Conservation (phyloP, 305 asterid species). For the Fraxinus sp. region DNA sequence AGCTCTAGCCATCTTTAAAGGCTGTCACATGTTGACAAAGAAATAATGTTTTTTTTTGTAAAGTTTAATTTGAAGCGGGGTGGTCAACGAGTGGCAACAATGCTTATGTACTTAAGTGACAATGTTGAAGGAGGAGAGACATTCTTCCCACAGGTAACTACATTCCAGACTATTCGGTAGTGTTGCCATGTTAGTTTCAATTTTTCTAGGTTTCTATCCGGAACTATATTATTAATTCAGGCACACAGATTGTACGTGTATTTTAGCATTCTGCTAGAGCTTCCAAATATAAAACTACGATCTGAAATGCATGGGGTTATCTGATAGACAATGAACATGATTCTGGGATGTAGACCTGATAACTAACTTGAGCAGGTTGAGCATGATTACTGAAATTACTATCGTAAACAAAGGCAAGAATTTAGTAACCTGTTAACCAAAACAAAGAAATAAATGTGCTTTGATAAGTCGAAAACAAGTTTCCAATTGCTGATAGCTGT, state of each 20-base stretch:
- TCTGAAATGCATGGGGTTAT: neutral
- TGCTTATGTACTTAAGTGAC: slow-evolving; percentile 89
- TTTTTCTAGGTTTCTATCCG: neutral
- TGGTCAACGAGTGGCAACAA: slow-evolving; percentile 89
- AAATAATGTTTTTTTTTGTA: slow-evolving; percentile 26
- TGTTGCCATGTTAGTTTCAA: neutral
- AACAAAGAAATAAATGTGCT: neutral
- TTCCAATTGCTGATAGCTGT: neutral
- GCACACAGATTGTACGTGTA: neutral
- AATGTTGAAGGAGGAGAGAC: slow-evolving; percentile 94
- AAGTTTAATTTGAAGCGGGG: slow-evolving; percentile 81
- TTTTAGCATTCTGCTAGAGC: neutral
- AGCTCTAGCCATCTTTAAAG: slow-evolving; percentile 2
- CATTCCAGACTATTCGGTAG: slow-evolving; percentile 19
- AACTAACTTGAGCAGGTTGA: slow-evolving; percentile 9
- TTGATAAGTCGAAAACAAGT: neutral
- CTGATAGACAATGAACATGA: neutral
- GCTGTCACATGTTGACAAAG: slow-evolving; percentile 8
- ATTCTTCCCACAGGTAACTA: slow-evolving; percentile 67
- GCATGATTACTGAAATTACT: neutral
- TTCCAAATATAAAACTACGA: neutral
- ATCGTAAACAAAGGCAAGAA: neutral
- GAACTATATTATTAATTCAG: neutral
- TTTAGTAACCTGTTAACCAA: neutral
- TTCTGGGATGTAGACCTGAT: neutral